A percentile compares a stretch with the other conserved stretches of the same genome.
Conservation (phyloP, 495 filamentous ascomycete species). For the Penicillium coffeae region DNA sequence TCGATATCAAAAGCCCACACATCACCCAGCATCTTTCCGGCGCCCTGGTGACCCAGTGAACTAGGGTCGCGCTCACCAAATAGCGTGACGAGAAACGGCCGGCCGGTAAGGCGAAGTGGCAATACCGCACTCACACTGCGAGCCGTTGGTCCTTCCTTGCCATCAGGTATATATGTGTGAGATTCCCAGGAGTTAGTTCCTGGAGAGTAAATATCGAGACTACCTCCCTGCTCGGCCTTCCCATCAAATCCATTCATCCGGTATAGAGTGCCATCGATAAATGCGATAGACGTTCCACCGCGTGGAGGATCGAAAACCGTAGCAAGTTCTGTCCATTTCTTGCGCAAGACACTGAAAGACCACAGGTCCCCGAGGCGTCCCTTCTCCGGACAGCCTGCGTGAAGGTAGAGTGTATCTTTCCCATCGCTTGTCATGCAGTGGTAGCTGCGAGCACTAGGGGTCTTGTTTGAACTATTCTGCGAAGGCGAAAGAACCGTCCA, state of each 20-base stretch:
- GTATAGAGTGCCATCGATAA: conserved; percentile 55
- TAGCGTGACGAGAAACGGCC: conserved; percentile 58
- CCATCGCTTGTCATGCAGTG: conserved; percentile 45
- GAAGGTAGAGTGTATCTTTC: conserved; percentile 58
- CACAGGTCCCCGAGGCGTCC: conserved; percentile 63
- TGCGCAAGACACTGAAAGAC: conserved; percentile 59
- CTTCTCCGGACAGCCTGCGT: conserved; percentile 63
- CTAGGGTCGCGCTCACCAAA: conserved; percentile 66
- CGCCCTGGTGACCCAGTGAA: conserved; percentile 57
- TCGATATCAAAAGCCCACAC: conserved; percentile 71
- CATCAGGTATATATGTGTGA: conserved; percentile 44
- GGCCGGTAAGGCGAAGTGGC: conserved; percentile 46
- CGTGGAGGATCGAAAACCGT: conserved; percentile 57
- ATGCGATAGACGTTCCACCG: conserved; percentile 60
- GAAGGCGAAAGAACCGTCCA: conserved; percentile 30
- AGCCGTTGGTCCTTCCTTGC: conserved; percentile 20
- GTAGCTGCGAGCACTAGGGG: conserved; percentile 46
- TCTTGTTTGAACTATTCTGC: conserved; percentile 2
- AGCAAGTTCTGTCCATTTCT: conserved; percentile 59
- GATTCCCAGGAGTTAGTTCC: conserved; percentile 41
- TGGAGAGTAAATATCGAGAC: conserved; percentile 53
- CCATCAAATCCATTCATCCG: conserved; percentile 75
- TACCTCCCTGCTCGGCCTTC: conserved; percentile 57
- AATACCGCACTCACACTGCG: conserved; percentile 48
- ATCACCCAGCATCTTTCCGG: conserved; percentile 66